A percentile compares a stretch with the other conserved stretches of the same genome.
These are phyloP conservation scores for Bruguiera hainesii DNA, from an alignment of 441 rosid species.

Conservation along the genomic window DNA sequence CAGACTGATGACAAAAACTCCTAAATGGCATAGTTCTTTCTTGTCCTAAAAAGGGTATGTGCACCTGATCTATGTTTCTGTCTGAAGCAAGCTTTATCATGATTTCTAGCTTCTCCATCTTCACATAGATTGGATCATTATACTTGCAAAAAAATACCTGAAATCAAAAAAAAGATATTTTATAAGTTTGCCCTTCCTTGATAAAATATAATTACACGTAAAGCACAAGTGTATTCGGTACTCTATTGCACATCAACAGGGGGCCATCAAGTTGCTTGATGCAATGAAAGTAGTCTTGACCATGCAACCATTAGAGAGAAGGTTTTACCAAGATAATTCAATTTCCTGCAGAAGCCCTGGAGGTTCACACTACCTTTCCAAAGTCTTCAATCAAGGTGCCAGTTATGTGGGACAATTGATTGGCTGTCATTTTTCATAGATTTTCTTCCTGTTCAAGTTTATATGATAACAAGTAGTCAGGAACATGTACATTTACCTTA, in stretches of 20 bases:
- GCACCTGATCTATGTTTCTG: conserved; percentile 95
- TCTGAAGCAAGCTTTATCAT: conserved; percentile 99
- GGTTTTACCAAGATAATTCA: too few species aligned
- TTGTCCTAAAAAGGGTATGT: not conserved
- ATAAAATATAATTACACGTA: not conserved
- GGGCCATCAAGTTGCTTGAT: too few species aligned
- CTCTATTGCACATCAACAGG: too few species aligned
- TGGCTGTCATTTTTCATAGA: too few species aligned
- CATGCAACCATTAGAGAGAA: too few species aligned
- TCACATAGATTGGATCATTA: conserved; percentile 98
- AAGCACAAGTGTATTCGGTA: not conserved
- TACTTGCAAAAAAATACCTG: conserved; percentile 99
- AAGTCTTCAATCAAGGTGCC: too few species aligned
- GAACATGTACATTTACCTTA: conserved; percentile 53
- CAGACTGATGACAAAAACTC: not conserved
- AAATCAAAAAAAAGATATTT: conserved; percentile 14
- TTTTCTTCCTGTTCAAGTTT: too few species aligned
- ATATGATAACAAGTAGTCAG: conserved; percentile 5
- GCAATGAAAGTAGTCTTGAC: too few species aligned
- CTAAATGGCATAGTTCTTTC: not conserved
- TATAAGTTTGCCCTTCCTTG: conserved; percentile 21
- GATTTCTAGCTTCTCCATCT: conserved; percentile 98
- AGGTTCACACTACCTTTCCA: not conserved
- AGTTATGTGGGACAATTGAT: too few species aligned
- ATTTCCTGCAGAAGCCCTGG: too few species aligned